Percentiles rank a stretch among this genome's conserved stretches.
Evolutionary conservation across 352 stramenopile genomes (phyloP).

Genomic region (Saprolegnia diclina): DNA sequence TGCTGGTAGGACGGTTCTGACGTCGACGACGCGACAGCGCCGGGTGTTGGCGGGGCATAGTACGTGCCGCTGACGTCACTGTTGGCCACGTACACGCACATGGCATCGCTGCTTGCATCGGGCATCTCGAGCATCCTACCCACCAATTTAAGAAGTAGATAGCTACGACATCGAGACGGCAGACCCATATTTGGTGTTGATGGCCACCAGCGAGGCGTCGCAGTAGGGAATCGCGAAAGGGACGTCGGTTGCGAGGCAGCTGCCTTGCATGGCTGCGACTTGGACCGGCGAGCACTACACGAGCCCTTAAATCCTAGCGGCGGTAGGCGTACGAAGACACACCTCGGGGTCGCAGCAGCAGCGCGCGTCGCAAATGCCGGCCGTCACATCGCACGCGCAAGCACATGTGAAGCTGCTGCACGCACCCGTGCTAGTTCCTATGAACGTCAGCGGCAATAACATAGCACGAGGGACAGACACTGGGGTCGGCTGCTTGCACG

Average conservation of each 20-base stretch:
- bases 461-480: background rate
- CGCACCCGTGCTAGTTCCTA: background rate
- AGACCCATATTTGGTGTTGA: conserved; percentile 9
- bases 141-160: background rate
- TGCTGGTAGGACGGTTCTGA: background rate
- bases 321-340: no score
- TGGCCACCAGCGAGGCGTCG: background rate
- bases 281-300: background rate
- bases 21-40: background rate
- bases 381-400: conserved; percentile 1
- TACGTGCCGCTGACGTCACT: conserved; percentile 2
- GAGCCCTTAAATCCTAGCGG: background rate
- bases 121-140: background rate
- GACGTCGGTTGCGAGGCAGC: background rate
- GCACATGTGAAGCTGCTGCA: background rate
- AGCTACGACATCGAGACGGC: background rate
- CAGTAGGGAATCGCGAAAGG: background rate
- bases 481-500: background rate
- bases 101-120: background rate
- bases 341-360: conserved; percentile 7
- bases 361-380: background rate
- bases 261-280: background rate
- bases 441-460: background rate
- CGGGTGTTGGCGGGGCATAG: background rate
- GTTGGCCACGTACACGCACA: conserved; percentile 9